These are phyloP conservation scores for Lepidium sativum DNA, from an alignment of 345 rosid genomes.

Conservation along the genomic window DNA sequence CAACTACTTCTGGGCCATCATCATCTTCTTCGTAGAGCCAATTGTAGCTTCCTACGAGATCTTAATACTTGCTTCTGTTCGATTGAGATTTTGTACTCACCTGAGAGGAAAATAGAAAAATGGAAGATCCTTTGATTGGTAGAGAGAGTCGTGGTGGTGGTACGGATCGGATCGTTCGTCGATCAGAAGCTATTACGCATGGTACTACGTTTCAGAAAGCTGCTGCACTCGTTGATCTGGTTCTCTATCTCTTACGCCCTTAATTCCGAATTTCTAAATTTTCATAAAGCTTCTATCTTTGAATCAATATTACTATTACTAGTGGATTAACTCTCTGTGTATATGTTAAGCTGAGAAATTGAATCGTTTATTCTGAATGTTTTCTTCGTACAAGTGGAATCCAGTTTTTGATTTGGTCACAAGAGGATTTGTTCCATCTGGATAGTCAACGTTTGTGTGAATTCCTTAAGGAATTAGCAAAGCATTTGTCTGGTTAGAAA, in stretches of 20 bases:
- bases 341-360: neutral
- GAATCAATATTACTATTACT: neutral
- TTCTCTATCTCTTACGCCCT: conserved; percentile 7
- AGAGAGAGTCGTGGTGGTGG: conserved; percentile 41
- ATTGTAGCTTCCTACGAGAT: too few relatives aligned
- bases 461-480: neutral
- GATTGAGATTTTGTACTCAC: conserved; percentile 2
- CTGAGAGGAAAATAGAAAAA: too few relatives aligned
- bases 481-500: neutral
- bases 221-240: conserved; percentile 99
- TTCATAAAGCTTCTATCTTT: neutral
- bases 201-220: conserved; percentile 82
- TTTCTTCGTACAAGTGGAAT: neutral
- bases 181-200: conserved; percentile 64
- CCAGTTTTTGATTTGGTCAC: neutral
- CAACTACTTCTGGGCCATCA: conserved; percentile 21
- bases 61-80: neutral
- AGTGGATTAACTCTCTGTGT: neutral
- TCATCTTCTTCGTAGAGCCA: neutral
- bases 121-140: conserved; percentile 46
- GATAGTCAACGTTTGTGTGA: neutral
- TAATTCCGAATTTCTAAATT: neutral
- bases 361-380: neutral
- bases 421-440: neutral
- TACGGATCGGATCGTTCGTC: conserved; percentile 38